Base-by-base conservation (phyloP, 2,329 filamentous ascomycete genomes). In the Penicillium sp. region DNA sequence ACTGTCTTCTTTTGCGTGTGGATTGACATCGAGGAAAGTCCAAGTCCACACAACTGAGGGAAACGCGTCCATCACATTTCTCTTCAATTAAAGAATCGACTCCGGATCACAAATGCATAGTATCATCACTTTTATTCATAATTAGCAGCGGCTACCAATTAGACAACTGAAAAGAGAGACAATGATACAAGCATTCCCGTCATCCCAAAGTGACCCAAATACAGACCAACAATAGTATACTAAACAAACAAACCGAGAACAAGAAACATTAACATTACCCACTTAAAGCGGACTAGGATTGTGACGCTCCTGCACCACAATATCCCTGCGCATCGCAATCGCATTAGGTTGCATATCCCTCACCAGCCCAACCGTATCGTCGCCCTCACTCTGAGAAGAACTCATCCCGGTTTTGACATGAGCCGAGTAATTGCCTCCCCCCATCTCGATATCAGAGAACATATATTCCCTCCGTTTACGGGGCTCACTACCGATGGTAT, bases 401-500 rank as follows among this genome's bases (percentile, higher is more conserved):
- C 33, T 50, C 42, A 46, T 36, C 2, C 48, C 48, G 1, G 48
- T 46, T 22, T 50, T 50, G 11, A 45, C 42, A 14, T 50, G 48
- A 8, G 48, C 48, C 9, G 48, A 50, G 28, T 50, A 50, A 22
- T 46, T 50, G 9, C 48, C 28, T 2, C 30, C 42, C 10, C 43
- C 48, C 48, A 50, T 41, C 22, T 50, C 48, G 31, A 50, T 41
- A 16, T 50, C 48, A 1, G 48, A 20, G 22, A 36, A 50, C 13
- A 28, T 16, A 18, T 38, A 30, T 4, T 33, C 22, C 6, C 42
- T n/a, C 2, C 27, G 42, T 13, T 35, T 50, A 1, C 44, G 44
- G 3, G 48, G 51, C 5, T 46, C 51, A 28, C 51, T 53, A 4
- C 51, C 51, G 9, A 53, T 53, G 3, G 51, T 53, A 39, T 53